These are phyloP conservation scores for Rhododendron henanense DNA, from an alignment of 148 eudicot genomes.

Conservation along the genomic window DNA sequence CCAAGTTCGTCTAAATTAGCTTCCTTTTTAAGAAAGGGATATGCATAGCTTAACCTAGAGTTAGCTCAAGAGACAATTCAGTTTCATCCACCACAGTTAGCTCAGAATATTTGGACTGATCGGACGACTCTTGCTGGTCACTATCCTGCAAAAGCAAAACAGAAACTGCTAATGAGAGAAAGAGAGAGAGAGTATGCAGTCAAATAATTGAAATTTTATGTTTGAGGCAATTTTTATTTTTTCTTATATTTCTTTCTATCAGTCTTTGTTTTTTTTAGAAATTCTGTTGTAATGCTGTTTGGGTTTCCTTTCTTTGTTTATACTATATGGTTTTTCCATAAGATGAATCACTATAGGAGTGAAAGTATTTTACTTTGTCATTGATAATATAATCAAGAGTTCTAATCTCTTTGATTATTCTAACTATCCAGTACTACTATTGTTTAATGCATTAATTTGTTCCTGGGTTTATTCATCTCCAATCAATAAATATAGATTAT, in stretches of 20 bases:
- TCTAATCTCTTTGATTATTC: not conserved
- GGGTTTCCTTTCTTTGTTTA: not conserved
- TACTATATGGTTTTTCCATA: not conserved
- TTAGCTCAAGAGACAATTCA: conserved; percentile 38
- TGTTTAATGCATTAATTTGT: too few species aligned
- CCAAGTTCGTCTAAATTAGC: not conserved
- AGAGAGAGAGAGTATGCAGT: not conserved
- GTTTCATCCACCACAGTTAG: not conserved
- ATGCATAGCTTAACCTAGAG: conserved; percentile 19
- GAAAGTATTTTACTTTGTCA: too few species aligned
- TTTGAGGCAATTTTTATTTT: too few species aligned
- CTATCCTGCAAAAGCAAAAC: not conserved
- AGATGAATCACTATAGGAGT: too few species aligned
- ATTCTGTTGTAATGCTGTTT: not conserved
- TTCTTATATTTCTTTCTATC: not conserved
- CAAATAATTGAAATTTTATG: not conserved
- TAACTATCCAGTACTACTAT: too few species aligned
- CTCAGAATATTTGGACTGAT: not conserved
- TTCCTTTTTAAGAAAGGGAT: not conserved
- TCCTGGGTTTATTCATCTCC: not conserved
- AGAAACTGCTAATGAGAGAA: not conserved
- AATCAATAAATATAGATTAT: too few species aligned
- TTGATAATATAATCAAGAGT: not conserved
- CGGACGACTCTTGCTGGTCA: not conserved
- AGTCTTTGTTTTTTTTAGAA: not conserved